These are phyloP conservation scores for Chalciporus chontae DNA, from an alignment of 768 basidiomycete genomes.

Conservation along the genomic window DNA sequence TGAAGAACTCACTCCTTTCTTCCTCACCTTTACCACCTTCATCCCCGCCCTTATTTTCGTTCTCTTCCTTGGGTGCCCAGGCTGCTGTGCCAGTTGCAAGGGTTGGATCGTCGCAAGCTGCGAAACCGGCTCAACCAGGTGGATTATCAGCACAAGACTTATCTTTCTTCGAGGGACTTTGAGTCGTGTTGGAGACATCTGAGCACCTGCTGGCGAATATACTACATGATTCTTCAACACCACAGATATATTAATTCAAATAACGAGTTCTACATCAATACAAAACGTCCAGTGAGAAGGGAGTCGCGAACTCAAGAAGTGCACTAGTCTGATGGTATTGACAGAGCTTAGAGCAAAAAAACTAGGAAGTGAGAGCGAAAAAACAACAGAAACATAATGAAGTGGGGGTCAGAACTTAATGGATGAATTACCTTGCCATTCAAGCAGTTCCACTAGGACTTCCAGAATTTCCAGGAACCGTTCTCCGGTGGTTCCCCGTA, in stretches of 20 bases:
- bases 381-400: not conserved
- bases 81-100: conserved; percentile 13
- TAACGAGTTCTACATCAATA: not conserved
- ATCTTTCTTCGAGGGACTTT: conserved; percentile 83
- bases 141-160: conserved; percentile 81
- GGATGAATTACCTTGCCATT: not conserved
- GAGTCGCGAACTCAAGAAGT: too few relatives aligned
- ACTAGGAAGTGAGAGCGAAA: not conserved
- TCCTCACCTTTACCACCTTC: conserved; percentile 14
- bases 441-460: conserved; percentile 3
- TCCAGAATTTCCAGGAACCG: conserved; percentile 14
- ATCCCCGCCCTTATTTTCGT: conserved; percentile 18
- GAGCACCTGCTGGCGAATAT: not conserved
- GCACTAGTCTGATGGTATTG: not conserved
- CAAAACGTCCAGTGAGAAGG: not conserved
- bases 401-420: not conserved
- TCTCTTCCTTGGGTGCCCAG: conserved; percentile 8
- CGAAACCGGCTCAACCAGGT: conserved; percentile 34
- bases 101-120: conserved; percentile 3
- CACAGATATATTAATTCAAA: not conserved
- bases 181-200: conserved; percentile 5
- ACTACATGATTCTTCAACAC: not conserved
- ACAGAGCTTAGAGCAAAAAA: not conserved
- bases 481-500: not conserved
- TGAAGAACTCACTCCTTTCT: conserved; percentile 12